Evolutionary conservation across 2,329 filamentous ascomycete species (phyloP).

Genomic region (Cercospora sp.): DNA sequence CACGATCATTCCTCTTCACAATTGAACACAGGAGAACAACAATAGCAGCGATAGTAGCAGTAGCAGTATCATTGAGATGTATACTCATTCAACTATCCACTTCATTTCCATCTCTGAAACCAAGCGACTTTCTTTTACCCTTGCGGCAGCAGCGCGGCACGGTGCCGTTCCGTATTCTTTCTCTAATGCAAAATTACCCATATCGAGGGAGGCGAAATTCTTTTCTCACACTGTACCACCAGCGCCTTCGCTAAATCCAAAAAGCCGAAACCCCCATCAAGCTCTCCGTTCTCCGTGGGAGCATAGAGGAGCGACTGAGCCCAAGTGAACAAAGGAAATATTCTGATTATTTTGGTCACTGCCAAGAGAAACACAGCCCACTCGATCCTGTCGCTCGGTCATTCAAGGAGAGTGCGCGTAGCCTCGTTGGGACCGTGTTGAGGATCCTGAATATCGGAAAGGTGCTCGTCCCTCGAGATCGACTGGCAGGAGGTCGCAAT

Average conservation of each 20-base stretch:
- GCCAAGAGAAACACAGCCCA: not conserved
- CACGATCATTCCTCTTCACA: not conserved
- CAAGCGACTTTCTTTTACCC: not conserved
- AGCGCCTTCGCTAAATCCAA: slow-evolving; percentile 24
- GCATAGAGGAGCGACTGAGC: not conserved
- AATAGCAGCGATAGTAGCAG: too few relatives aligned
- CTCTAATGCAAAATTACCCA: not conserved
- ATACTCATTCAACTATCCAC: not conserved
- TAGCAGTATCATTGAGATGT: not conserved
- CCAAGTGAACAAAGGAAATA: not conserved
- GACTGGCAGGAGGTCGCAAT: not conserved
- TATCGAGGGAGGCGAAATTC: not conserved
- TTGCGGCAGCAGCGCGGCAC: not conserved
- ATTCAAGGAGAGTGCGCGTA: not conserved
- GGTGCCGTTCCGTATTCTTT: not conserved
- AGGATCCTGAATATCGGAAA: not conserved
- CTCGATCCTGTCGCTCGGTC: not conserved
- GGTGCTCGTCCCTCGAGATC: not conserved
- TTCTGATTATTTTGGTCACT: not conserved
- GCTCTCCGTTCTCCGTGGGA: not conserved
- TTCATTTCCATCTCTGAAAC: not conserved
- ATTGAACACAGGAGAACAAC: too few relatives aligned
- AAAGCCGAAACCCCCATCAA: not conserved
- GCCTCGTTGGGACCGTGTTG: not conserved
- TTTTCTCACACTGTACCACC: not conserved